Conservation (phyloP, 176 grass and related monocot genomes). For the Oryza officinalis region DNA sequence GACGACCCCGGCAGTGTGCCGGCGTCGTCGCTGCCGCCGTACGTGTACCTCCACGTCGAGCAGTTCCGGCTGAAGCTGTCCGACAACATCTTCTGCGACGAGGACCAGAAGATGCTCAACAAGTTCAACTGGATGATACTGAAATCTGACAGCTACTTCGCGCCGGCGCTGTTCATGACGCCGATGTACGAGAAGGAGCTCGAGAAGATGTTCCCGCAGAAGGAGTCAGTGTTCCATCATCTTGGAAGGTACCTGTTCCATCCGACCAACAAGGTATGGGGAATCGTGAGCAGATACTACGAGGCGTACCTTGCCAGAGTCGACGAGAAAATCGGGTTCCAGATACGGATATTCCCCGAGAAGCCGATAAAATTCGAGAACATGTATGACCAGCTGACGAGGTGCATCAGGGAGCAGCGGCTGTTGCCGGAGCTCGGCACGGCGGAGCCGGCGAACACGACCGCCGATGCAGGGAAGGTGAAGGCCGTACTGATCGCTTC, state of each 20-base stretch:
- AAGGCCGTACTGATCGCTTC: conserved; percentile 77
- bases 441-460: conserved; percentile 21
- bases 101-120: conserved; percentile 57
- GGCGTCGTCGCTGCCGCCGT: conserved; percentile 54
- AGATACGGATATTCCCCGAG: conserved; percentile 70
- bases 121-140: conserved; percentile 89
- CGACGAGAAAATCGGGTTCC: conserved; percentile 84
- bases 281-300: conserved; percentile 65
- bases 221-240: conserved; percentile 74
- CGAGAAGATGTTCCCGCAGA: conserved; percentile 54
- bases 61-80: conserved; percentile 49
- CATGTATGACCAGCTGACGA: conserved; percentile 75
- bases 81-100: conserved; percentile 74
- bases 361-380: conserved; percentile 70
- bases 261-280: conserved; percentile 69
- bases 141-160: conserved; percentile 86
- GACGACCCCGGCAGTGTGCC: conserved; percentile 23
- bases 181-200: conserved; percentile 63
- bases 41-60: conserved; percentile 73
- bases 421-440: conserved; percentile 59
- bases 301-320: conserved; percentile 64
- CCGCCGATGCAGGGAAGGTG: conserved; percentile 37
- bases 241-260: conserved; percentile 79
- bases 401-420: conserved; percentile 63
- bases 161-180: conserved; percentile 75